These are phyloP conservation scores for Straminergon stramineum DNA, from an alignment of 225 moss, liverwort and hornwort genomes.

Conservation along the genomic window DNA sequence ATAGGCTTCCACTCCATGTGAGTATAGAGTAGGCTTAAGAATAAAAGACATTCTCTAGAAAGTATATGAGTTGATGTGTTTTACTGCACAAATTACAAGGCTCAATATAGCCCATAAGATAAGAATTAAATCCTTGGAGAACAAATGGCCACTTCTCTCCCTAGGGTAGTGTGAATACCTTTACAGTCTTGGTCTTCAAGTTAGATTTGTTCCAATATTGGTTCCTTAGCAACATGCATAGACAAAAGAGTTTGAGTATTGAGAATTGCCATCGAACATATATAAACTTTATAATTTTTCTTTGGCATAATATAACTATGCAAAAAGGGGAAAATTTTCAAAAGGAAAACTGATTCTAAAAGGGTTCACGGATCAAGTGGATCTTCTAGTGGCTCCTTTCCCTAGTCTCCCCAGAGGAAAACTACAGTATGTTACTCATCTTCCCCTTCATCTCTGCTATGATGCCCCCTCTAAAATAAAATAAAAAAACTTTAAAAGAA, in stretches of 20 bases:
- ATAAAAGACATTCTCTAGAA: neutral
- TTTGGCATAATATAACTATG: no score
- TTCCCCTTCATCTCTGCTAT: no score
- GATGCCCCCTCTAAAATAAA: neutral
- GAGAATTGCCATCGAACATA: no score
- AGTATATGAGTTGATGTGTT: neutral
- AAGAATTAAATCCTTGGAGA: neutral
- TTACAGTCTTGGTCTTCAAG: neutral
- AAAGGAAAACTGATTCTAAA: no score
- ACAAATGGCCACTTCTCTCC: neutral
- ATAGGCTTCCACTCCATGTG: neutral
- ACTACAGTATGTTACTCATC: neutral
- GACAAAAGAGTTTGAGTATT: neutral
- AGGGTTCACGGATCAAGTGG: neutral
- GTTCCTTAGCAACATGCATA: accelerated
- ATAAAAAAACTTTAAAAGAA: neutral
- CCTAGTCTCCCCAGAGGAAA: no score
- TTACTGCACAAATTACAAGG: neutral
- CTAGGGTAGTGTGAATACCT: accelerated
- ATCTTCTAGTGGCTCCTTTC: neutral
- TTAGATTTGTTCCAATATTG: neutral
- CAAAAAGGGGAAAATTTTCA: accelerated
- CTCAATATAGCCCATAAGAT: no score
- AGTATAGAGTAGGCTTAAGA: neutral
- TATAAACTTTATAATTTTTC: no score